These are phyloP conservation scores for Solanum pinnatisectum DNA, from an alignment of 257 asterid species.

Conservation along the genomic window DNA sequence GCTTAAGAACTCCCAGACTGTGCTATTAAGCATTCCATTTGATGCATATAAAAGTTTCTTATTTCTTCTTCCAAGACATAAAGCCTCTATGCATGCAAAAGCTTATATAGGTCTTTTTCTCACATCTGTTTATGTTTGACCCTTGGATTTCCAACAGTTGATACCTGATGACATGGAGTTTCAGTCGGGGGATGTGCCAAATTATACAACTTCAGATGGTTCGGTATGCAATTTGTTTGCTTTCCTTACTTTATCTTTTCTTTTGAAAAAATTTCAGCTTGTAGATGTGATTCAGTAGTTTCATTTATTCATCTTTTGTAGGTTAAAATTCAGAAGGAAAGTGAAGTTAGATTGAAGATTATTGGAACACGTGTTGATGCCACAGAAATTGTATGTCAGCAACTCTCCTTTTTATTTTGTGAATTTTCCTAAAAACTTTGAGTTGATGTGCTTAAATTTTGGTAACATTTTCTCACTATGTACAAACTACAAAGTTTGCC, in stretches of 20 bases:
- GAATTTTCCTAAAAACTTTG: not conserved
- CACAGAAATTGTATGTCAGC: conserved; percentile 65
- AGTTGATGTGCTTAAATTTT: not conserved
- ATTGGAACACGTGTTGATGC: conserved; percentile 57
- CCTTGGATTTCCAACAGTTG: conserved; percentile 31
- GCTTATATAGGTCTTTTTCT: not conserved
- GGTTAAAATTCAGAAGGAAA: conserved; percentile 41
- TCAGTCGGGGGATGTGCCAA: conserved; percentile 86
- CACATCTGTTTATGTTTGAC: not conserved
- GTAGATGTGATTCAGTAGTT: not conserved
- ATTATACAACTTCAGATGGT: conserved; percentile 94
- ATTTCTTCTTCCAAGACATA: not conserved
- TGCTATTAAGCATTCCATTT: not conserved
- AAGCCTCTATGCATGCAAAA: not conserved
- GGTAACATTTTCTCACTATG: not conserved
- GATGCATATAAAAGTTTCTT: not conserved
- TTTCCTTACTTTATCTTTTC: not conserved
- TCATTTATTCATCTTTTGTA: not conserved
- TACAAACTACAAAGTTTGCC: not conserved
- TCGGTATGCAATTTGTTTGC: conserved; percentile 11
- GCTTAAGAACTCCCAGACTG: not conserved
- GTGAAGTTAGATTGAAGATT: conserved; percentile 38
- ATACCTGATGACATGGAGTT: conserved; percentile 98
- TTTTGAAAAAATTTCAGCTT: not conserved
- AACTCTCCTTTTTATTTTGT: not conserved